These are phyloP conservation scores for Eutypa lata DNA, from an alignment of 2,329 filamentous ascomycete species.

Conservation along the genomic window DNA sequence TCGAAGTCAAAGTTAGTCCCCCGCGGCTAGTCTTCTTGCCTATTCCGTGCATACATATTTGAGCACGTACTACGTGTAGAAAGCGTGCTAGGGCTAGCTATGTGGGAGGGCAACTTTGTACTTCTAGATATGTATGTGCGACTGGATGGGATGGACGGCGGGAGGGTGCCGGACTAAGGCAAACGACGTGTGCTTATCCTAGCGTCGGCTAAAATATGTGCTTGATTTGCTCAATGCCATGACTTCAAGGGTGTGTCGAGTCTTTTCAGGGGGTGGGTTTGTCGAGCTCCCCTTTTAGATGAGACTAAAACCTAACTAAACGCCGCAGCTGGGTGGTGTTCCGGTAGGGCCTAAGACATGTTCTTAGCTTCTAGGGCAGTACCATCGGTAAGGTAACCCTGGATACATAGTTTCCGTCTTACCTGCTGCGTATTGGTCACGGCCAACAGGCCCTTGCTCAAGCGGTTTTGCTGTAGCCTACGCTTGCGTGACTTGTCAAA, in stretches of 20 bases:
- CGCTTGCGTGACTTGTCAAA: background rate
- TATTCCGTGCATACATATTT: background rate
- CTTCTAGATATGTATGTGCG: too few species aligned
- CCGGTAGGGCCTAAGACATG: conserved; percentile 24
- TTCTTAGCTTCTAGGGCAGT: conserved; percentile 24
- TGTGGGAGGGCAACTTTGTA: conserved; percentile 1
- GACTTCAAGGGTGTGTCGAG: conserved; percentile 4
- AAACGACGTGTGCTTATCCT: conserved; percentile 20
- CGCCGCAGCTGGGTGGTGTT: conserved; percentile 18
- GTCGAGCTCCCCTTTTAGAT: conserved; percentile 10
- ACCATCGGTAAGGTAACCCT: conserved; percentile 31
- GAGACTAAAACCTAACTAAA: conserved; percentile 5
- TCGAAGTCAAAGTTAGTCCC: background rate
- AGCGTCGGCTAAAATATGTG: conserved; percentile 9
- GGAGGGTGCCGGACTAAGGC: conserved; percentile 15
- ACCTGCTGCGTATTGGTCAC: background rate
- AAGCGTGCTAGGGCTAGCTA: background rate
- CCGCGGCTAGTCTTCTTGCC: background rate
- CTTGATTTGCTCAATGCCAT: conserved; percentile 13
- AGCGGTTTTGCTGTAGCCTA: background rate
- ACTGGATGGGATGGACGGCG: conserved; percentile 1
- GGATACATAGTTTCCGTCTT: conserved; percentile 13
- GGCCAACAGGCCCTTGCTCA: background rate
- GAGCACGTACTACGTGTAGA: background rate
- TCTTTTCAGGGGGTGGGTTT: conserved; percentile 7